phyloP scores from a whole-genome alignment of 2,329 filamentous ascomycete species.

The Curvularia spicifera region DNA sequence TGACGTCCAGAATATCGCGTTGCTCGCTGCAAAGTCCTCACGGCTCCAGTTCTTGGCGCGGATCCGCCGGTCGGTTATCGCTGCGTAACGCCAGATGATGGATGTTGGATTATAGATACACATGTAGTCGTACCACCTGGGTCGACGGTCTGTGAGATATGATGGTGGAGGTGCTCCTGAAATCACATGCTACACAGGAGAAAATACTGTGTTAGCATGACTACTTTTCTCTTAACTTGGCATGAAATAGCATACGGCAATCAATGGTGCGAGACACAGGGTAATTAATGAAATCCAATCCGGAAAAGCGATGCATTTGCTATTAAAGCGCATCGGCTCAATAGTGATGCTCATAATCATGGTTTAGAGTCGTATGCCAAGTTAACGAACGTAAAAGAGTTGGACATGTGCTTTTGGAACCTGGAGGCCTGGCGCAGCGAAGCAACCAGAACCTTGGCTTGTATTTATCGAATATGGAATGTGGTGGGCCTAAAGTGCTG shows the following conservation, averaged over 20 bases:
- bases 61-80: constrained; percentile 45
- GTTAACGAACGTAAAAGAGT: background rate
- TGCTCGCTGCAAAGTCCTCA: constrained; percentile 40
- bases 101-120: constrained; percentile 48
- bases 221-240: background rate
- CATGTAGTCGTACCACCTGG: constrained; percentile 41
- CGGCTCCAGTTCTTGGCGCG: constrained; percentile 38
- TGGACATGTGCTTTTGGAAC: background rate
- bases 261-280: constrained; percentile 41
- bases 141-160: constrained; percentile 24
- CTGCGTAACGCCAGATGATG: constrained; percentile 49
- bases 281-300: constrained; percentile 44
- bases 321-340: constrained; percentile 12
- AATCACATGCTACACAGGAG: constrained; percentile 29
- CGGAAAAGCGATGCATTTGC: constrained; percentile 23
- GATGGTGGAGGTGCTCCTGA: constrained; percentile 32
- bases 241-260: constrained; percentile 21
- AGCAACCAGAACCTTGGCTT: background rate
- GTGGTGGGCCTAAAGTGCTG: background rate
- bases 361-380: background rate
- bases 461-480: background rate
- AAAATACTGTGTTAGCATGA: background rate
- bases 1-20: constrained; percentile 47
- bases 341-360: constrained; percentile 1
- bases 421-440: background rate